Evolutionary conservation across 2,329 filamentous ascomycete species (phyloP).

Genomic region (Calonectria pauciramosa): DNA sequence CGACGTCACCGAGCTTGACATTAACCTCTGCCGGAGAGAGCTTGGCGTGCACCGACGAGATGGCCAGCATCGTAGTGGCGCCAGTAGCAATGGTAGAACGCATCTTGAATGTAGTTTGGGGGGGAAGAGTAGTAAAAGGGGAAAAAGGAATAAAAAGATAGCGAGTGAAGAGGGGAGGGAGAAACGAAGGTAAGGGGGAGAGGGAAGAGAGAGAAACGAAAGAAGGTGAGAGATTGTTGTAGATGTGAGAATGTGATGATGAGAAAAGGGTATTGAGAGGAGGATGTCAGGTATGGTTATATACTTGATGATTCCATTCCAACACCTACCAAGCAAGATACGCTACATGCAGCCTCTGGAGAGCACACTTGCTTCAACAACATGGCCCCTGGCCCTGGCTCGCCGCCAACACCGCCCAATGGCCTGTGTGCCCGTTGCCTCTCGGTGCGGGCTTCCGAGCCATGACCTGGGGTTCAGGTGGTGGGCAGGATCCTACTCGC

Average conservation of each 20-base stretch:
- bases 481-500: not conserved
- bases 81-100: conserved; percentile 9
- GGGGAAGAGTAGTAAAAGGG: not conserved
- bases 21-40: conserved; percentile 13
- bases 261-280: not conserved
- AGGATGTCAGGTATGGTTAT: not conserved
- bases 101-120: conserved; percentile 1
- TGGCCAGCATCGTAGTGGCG: conserved; percentile 7
- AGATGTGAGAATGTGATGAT: conserved; percentile 4
- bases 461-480: conserved; percentile 2
- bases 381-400: not conserved
- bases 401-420: not conserved
- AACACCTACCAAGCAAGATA: not conserved
- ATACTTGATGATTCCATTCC: not conserved
- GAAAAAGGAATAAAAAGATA: not conserved
- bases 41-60: conserved; percentile 10
- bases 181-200: not conserved
- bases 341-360: not conserved
- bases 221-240: not conserved
- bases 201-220: not conserved
- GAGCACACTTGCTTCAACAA: not conserved
- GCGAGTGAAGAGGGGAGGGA: not conserved
- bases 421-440: not conserved
- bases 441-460: not conserved
- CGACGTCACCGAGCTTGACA: conserved; percentile 4